phyloP scores from a whole-genome alignment of 371 early-diverging fungal genomes.

The Smittium culicis region DNA sequence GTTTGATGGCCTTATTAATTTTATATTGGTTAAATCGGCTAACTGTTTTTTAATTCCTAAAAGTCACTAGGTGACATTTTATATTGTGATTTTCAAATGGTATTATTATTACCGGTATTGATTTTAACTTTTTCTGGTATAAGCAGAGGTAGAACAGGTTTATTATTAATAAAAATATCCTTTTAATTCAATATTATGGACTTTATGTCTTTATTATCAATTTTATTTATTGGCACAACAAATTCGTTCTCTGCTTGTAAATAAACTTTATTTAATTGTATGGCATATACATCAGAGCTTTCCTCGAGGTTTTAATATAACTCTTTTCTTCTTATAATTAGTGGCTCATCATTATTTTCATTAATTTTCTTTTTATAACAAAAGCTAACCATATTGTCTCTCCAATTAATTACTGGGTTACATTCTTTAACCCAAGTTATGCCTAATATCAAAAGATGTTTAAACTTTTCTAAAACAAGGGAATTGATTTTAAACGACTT shows the following conservation, averaged over 20 bases:
- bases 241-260: neutral
- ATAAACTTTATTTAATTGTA: neutral
- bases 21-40: neutral
- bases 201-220: neutral
- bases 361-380: neutral
- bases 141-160: neutral
- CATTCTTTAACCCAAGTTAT: slow-evolving; percentile 9
- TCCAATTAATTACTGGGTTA: slow-evolving; percentile 13
- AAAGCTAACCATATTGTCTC: neutral
- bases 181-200: neutral
- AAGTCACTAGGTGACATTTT: neutral
- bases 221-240: neutral
- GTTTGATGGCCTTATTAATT: neutral
- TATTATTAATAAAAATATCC: neutral
- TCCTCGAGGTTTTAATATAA: neutral
- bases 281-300: neutral
- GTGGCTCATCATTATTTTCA: neutral
- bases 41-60: neutral
- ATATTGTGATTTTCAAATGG: neutral
- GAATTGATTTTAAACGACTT: neutral
- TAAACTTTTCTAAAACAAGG: neutral
- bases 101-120: neutral
- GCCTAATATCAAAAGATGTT: neutral
- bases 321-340: neutral
- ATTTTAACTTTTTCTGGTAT: neutral